Percentiles rank a stretch among this genome's conserved stretches.
Evolutionary conservation across 1,284 basidiomycete species (phyloP).

Genomic region (Ganoderma leucocontextum): DNA sequence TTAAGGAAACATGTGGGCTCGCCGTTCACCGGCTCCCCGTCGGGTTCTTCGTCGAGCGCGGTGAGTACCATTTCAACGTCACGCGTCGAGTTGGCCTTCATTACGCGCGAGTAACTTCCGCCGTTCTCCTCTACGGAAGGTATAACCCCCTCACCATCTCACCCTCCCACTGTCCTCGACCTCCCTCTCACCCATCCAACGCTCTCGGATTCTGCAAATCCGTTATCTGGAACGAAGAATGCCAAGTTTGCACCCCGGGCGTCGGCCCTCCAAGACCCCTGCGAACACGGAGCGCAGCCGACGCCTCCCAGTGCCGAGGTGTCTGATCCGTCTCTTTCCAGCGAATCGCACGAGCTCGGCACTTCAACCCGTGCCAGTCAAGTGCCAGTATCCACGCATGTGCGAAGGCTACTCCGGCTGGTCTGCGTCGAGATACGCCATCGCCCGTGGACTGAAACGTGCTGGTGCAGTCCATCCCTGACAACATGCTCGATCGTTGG

Average conservation of each 20-base stretch:
- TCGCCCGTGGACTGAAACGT: not conserved
- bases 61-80: not conserved
- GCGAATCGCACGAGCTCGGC: slow-evolving; percentile 13
- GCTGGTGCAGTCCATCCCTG: no score
- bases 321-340: slow-evolving; percentile 3
- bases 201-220: no score
- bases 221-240: no score
- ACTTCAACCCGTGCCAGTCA: slow-evolving; percentile 25
- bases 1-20: not conserved
- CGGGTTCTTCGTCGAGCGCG: slow-evolving; percentile 20
- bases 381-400: slow-evolving; percentile 30
- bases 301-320: not conserved
- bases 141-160: not conserved
- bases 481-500: no score
- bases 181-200: no score
- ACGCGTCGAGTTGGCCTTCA: not conserved
- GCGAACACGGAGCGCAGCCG: not conserved
- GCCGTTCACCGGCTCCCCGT: slow-evolving; percentile 6
- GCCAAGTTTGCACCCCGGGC: no score
- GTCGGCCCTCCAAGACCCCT: not conserved
- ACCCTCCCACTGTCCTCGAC: no score
- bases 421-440: slow-evolving; percentile 17
- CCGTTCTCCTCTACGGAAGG: slow-evolving; percentile 3
- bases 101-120: not conserved
- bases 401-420: slow-evolving; percentile 24